Conservation (phyloP, 2,329 filamentous ascomycete genomes). For the Aspergillus udagawae region DNA sequence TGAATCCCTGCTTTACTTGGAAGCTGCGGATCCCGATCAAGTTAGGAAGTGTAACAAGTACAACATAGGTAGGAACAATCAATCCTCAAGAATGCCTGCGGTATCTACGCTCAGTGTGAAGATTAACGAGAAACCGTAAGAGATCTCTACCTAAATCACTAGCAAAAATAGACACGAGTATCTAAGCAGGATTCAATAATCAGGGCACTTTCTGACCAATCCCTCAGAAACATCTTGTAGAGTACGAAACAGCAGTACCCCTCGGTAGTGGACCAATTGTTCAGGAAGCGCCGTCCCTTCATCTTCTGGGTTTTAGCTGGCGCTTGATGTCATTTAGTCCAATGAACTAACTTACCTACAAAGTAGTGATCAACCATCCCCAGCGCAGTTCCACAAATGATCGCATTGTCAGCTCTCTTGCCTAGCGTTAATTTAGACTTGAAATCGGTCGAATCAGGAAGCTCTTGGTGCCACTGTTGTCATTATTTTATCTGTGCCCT, state of each 20-base stretch:
- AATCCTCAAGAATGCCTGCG: neutral
- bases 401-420: slow-evolving; percentile 12
- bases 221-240: neutral
- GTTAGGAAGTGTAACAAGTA: neutral
- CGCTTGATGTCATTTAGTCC: slow-evolving; percentile 34
- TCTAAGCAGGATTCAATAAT: neutral
- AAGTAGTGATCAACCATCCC: slow-evolving; percentile 10
- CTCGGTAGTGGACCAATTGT: neutral
- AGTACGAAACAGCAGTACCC: neutral
- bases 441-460: slow-evolving; percentile 9
- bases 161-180: neutral
- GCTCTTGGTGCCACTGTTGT: slow-evolving; percentile 26
- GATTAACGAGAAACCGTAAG: neutral
- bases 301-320: slow-evolving; percentile 28
- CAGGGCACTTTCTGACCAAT: neutral
- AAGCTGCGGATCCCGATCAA: neutral
- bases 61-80: neutral
- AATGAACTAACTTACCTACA: neutral
- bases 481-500: slow-evolving; percentile 21
- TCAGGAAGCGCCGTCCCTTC: slow-evolving; percentile 5
- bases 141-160: neutral
- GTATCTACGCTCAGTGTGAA: neutral
- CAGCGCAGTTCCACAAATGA: slow-evolving; percentile 26
- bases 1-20: neutral
- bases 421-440: slow-evolving; percentile 12